phyloP scores from a whole-genome alignment of 2,329 filamentous ascomycete genomes.

The Exophiala aquamarina region DNA sequence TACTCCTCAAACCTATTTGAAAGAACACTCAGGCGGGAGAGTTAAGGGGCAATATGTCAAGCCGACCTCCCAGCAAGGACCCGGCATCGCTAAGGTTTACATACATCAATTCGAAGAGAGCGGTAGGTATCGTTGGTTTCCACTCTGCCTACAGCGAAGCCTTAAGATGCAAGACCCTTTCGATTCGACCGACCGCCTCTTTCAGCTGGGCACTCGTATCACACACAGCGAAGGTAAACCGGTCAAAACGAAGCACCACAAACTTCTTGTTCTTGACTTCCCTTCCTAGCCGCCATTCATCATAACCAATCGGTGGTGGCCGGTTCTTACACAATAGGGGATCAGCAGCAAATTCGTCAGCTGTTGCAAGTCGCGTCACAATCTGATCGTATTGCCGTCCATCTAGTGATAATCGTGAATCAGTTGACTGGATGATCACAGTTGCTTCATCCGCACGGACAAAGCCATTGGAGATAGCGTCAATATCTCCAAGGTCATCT shows the following conservation, averaged over 20 bases:
- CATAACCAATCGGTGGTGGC: constrained; percentile 32
- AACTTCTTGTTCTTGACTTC: constrained; percentile 28
- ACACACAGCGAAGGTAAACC: constrained; percentile 36
- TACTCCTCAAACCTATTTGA: too few species aligned
- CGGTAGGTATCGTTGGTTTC: too few species aligned
- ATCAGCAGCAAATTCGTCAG: constrained; percentile 32
- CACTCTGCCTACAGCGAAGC: not conserved
- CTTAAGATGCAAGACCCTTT: constrained; percentile 3
- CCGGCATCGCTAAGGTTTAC: too few species aligned
- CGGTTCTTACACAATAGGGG: constrained; percentile 30
- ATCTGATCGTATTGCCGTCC: not conserved
- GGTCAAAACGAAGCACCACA: constrained; percentile 35
- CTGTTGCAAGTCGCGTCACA: constrained; percentile 30
- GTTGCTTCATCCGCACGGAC: constrained; percentile 18
- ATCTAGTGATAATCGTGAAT: not conserved
- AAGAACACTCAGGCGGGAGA: too few species aligned
- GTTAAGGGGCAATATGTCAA: too few species aligned
- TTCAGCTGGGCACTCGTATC: constrained; percentile 13
- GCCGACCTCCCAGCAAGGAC: too few species aligned
- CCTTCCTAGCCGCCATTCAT: constrained; percentile 29
- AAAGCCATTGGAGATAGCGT: constrained; percentile 6
- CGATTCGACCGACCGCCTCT: constrained; percentile 9
- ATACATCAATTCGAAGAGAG: too few species aligned
- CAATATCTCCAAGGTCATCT: constrained; percentile 10
- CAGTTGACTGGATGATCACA: constrained; percentile 17